phyloP scores from a whole-genome alignment of 768 basidiomycete genomes.

The Phlebiopsis flavidoalba region DNA sequence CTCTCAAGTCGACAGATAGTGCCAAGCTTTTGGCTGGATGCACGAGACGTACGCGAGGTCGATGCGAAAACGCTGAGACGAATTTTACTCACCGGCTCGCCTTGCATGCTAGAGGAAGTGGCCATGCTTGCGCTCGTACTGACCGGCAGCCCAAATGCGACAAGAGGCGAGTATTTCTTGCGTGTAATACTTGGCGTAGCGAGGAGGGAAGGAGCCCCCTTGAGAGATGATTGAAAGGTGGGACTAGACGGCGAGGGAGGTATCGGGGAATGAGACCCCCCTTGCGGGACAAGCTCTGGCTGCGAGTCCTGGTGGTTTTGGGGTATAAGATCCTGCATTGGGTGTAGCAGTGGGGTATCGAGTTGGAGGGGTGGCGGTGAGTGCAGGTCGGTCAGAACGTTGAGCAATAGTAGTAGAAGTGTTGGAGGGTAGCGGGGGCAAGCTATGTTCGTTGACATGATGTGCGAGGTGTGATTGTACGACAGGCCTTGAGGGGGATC shows the following conservation, averaged over 20 bases:
- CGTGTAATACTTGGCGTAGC: slow-evolving; percentile 10
- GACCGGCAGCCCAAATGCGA: slow-evolving; percentile 11
- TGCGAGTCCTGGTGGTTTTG: not conserved
- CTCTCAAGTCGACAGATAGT: not conserved
- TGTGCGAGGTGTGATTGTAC: not conserved
- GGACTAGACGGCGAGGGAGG: not conserved
- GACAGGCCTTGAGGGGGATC: too few relatives aligned
- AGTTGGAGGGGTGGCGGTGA: not conserved
- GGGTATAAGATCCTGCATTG: not conserved
- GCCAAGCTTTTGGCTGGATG: not conserved
- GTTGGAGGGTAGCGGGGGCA: not conserved
- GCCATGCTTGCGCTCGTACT: not conserved
- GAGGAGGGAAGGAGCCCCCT: not conserved
- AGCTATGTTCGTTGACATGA: not conserved
- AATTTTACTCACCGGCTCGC: slow-evolving; percentile 4
- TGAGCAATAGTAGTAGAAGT: too few relatives aligned
- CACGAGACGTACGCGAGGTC: not conserved
- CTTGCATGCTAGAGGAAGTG: slow-evolving; percentile 1
- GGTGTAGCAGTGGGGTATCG: not conserved
- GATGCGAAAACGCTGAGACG: not conserved
- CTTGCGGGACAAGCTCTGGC: not conserved
- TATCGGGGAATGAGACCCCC: not conserved
- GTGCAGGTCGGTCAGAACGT: not conserved
- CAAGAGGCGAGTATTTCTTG: slow-evolving; percentile 13
- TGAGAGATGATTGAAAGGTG: not conserved